Conservation (phyloP, 345 rosid genomes). For the Lepidium sativum region DNA sequence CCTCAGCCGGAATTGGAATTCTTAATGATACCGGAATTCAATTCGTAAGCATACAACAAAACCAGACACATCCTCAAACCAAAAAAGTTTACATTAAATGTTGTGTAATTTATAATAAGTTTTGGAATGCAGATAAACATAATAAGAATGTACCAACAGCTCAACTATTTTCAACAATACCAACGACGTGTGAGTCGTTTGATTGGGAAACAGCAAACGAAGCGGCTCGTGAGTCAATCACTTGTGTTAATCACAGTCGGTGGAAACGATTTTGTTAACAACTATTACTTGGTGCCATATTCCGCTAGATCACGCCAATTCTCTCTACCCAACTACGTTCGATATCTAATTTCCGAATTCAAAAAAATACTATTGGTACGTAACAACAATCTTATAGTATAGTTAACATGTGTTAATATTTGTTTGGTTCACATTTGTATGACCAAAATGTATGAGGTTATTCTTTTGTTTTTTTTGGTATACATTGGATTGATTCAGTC, state of each 20-base stretch:
- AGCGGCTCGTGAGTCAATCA: constrained; percentile 41
- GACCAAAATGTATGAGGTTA: neutral
- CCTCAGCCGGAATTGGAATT: constrained; percentile 90
- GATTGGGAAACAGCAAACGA: constrained; percentile 35
- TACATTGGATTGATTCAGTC: neutral
- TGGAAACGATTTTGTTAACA: constrained; percentile 79
- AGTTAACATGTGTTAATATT: neutral
- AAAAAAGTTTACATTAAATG: neutral
- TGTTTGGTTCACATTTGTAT: neutral
- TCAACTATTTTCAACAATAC: constrained; percentile 52
- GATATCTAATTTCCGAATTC: constrained; percentile 54
- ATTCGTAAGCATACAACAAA: constrained; percentile 42
- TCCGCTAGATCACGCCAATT: constrained; percentile 76
- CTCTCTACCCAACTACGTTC: constrained; percentile 48
- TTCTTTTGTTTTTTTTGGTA: neutral
- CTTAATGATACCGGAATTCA: constrained; percentile 89
- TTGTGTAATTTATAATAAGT: neutral
- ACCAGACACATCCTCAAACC: neutral
- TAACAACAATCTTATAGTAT: constrained; percentile 6
- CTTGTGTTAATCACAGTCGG: constrained; percentile 63
- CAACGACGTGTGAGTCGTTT: constrained; percentile 46
- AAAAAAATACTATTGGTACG: constrained; percentile 36
- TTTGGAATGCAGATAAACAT: constrained; percentile 44
- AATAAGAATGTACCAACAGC: constrained; percentile 49
- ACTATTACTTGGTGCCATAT: constrained; percentile 71